These are phyloP conservation scores for Monosporozyma servazzii DNA, from an alignment of 805 yeast genomes.

Conservation along the genomic window DNA sequence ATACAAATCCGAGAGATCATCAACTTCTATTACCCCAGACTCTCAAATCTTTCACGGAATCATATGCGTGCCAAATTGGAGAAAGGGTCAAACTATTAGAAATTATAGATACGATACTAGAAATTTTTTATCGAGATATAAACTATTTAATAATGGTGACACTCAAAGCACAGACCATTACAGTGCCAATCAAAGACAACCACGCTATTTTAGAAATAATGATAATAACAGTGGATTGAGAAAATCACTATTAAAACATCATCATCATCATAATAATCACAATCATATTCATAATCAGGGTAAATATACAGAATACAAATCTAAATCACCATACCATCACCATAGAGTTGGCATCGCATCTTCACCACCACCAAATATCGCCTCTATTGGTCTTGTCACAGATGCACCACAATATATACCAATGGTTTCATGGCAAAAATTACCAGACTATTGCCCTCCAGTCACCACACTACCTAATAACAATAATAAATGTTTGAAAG, in stretches of 20 bases:
- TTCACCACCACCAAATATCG: constrained; percentile 28
- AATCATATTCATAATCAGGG: background rate
- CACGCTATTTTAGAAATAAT: background rate
- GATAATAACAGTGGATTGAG: background rate
- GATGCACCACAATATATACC: constrained; percentile 30
- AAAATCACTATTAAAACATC: background rate
- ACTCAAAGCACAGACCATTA: background rate
- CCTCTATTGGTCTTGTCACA: constrained; percentile 24
- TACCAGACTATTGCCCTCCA: constrained; percentile 82
- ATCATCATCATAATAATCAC: too few relatives aligned
- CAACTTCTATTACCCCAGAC: background rate
- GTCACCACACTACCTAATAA: constrained; percentile 49
- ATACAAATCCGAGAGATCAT: background rate
- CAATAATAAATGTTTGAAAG: constrained; percentile 62
- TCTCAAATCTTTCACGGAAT: background rate
- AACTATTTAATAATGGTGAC: background rate
- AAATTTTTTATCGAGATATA: constrained; percentile 15
- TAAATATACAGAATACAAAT: background rate
- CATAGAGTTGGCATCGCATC: constrained; percentile 9
- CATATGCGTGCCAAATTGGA: constrained; percentile 14
- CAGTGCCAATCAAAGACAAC: background rate
- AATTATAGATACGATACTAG: constrained; percentile 12
- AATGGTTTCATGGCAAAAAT: constrained; percentile 53
- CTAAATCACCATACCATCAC: background rate
- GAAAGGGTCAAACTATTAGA: constrained; percentile 10